phyloP scores from a whole-genome alignment of 768 basidiomycete species.

The Tulasnella sp. region DNA sequence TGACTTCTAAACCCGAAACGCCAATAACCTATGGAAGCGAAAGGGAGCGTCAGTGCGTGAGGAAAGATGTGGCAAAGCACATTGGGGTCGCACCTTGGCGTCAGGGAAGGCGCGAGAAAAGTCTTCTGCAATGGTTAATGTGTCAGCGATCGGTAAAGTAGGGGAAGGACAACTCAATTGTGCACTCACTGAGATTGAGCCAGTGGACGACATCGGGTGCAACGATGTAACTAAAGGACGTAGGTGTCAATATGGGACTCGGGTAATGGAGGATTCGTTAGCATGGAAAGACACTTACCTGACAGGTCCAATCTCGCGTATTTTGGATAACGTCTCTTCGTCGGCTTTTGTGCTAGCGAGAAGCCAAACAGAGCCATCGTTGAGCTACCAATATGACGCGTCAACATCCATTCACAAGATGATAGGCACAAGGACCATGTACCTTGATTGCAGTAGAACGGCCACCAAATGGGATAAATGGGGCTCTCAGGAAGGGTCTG shows the following conservation, averaged over 20 bases:
- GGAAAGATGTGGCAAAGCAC: neutral
- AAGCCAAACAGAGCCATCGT: slow-evolving; percentile 8
- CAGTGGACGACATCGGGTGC: slow-evolving; percentile 6
- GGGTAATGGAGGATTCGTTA: neutral
- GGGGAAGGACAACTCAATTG: neutral
- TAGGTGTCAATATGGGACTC: neutral
- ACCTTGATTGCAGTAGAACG: slow-evolving; percentile 72
- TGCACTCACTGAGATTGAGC: slow-evolving; percentile 8
- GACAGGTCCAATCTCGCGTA: slow-evolving; percentile 13
- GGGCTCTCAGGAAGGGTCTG: slow-evolving; percentile 48
- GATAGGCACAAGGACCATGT: neutral
- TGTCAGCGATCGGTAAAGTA: neutral
- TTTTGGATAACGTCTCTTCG: slow-evolving; percentile 13
- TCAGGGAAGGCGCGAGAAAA: slow-evolving; percentile 6
- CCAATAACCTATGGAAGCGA: slow-evolving; percentile 40
- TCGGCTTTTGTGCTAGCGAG: slow-evolving; percentile 13
- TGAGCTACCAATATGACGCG: neutral
- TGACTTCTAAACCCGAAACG: slow-evolving; percentile 39
- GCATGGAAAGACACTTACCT: neutral
- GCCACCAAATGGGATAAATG: slow-evolving; percentile 64
- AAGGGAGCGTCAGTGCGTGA: neutral
- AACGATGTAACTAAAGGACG: slow-evolving; percentile 6
- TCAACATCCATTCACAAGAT: neutral
- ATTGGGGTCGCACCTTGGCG: neutral
- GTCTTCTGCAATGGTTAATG: neutral